Percentiles rank a stretch among this genome's conserved stretches.
phyloP scores from a whole-genome alignment of 106 monocot genomes.

The Cymbidium sinense region DNA sequence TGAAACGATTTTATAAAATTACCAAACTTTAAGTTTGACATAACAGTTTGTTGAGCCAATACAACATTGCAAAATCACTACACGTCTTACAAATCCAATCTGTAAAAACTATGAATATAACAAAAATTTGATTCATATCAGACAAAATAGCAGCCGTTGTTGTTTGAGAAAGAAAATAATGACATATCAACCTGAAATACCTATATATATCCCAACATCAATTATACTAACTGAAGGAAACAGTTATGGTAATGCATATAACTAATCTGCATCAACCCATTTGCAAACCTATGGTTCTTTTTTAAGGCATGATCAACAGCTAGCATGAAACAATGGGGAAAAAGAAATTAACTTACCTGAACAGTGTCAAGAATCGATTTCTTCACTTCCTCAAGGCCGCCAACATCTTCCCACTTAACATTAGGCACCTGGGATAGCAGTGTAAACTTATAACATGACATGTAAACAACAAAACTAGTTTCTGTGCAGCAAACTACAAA shows the following conservation, averaged over 20 bases:
- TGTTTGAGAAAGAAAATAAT: background rate
- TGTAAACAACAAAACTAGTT: slow-evolving; percentile 4
- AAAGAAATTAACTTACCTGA: slow-evolving; percentile 41
- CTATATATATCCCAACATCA: background rate
- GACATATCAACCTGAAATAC: background rate
- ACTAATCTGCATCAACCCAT: background rate
- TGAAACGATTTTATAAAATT: background rate
- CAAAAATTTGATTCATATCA: background rate
- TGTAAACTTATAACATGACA: slow-evolving; percentile 5
- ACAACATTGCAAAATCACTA: background rate
- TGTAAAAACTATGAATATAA: background rate
- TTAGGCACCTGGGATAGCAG: slow-evolving; percentile 69
- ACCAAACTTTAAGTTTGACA: background rate
- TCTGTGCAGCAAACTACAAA: background rate
- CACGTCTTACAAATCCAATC: background rate
- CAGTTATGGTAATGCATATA: background rate
- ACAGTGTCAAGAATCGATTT: slow-evolving; percentile 88
- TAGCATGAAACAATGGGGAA: background rate
- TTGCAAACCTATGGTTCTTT: background rate
- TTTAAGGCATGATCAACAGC: background rate
- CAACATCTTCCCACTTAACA: slow-evolving; percentile 99
- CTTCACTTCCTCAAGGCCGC: slow-evolving; percentile 99
- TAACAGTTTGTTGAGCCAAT: background rate
- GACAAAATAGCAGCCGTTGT: background rate
- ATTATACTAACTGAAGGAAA: background rate